Evolutionary conservation across 169 alveolate species (phyloP).

Genomic region (Eimeria mitis): DNA sequence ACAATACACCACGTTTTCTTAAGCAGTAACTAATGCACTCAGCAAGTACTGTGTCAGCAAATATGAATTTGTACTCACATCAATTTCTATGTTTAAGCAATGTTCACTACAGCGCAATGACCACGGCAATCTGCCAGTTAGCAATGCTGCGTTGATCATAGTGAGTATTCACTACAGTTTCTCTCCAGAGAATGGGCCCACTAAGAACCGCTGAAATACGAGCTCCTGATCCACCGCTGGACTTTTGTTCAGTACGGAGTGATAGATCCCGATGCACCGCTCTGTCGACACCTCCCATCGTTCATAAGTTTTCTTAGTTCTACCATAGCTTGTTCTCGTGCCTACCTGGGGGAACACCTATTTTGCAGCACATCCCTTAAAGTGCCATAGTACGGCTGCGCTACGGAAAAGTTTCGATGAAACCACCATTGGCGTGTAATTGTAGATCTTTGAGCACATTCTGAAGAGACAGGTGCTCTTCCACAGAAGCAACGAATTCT

Average conservation of each 20-base stretch:
- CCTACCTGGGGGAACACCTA: not conserved
- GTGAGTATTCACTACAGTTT: no score
- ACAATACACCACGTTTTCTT: no score
- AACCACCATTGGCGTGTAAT: not conserved
- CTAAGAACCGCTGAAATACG: not conserved
- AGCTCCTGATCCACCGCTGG: not conserved
- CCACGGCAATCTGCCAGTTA: no score
- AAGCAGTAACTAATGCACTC: no score
- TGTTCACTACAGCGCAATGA: no score
- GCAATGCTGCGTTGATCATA: no score
- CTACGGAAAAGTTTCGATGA: not conserved
- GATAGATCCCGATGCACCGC: not conserved
- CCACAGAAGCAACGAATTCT: not conserved
- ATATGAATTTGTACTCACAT: no score
- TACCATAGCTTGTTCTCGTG: not conserved
- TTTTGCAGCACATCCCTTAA: not conserved
- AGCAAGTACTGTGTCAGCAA: no score
- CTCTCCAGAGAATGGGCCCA: not conserved
- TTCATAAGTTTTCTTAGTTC: not conserved
- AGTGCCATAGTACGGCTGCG: not conserved
- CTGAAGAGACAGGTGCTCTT: not conserved
- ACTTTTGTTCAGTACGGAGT: not conserved
- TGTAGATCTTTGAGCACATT: not conserved
- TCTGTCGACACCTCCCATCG: not conserved
- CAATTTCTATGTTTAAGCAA: no score